Conservation (phyloP, 306 rosid genomes). For the Quercus glauca region DNA sequence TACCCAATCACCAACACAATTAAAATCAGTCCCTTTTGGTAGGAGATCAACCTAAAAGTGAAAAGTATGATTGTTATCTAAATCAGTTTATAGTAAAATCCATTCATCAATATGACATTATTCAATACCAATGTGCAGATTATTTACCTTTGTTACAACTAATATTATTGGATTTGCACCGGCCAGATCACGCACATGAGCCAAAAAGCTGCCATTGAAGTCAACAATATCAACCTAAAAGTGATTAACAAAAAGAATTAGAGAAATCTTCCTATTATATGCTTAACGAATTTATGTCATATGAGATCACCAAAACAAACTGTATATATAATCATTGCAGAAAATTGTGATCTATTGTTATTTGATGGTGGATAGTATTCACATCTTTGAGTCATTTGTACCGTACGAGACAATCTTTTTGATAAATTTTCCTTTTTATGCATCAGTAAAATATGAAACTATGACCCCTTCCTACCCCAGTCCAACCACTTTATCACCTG, state of each 20-base stretch:
- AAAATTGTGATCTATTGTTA: not conserved
- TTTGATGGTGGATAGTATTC: not conserved
- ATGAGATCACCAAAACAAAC: not conserved
- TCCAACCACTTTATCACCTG: not conserved
- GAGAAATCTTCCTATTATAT: slow-evolving; percentile 6
- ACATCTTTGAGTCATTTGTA: not conserved
- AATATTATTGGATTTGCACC: slow-evolving; percentile 94
- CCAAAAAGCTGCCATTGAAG: slow-evolving; percentile 94
- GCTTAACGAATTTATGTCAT: not conserved
- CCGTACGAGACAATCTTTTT: too few relatives aligned
- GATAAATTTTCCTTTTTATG: too few relatives aligned
- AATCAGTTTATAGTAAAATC: not conserved
- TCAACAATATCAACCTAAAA: slow-evolving; percentile 91
- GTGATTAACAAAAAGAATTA: slow-evolving; percentile 30
- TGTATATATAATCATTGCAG: not conserved
- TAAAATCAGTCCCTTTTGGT: slow-evolving; percentile 85
- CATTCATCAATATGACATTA: not conserved
- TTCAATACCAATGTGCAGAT: not conserved
- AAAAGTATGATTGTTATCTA: slow-evolving; percentile 13
- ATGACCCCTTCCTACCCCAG: not conserved
- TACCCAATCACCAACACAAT: slow-evolving; percentile 95
- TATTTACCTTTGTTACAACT: slow-evolving; percentile 81
- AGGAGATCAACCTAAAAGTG: slow-evolving; percentile 78
- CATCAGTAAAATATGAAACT: not conserved
- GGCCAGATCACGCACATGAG: slow-evolving; percentile 86